Base-by-base conservation (phyloP, 2,329 filamentous ascomycete species). In the Pseudogymnoascus sp. region DNA sequence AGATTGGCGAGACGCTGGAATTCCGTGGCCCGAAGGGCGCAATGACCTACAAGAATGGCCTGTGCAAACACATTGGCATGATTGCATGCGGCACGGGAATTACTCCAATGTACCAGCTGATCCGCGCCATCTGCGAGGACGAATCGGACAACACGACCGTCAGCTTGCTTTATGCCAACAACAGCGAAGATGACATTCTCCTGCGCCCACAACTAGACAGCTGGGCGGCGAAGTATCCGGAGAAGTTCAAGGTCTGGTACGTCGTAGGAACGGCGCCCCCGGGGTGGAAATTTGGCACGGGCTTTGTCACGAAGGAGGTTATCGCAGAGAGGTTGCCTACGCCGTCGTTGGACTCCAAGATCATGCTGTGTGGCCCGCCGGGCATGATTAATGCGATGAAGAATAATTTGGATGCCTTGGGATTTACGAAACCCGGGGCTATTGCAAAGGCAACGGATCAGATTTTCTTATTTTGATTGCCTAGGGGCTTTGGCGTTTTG, bases 101-200 rank as follows among this genome's bases (percentile, higher is more conserved):
- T 63, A 81, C 82, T 0, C 82, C 82, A 2, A 82, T 84, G 79
- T 83, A 78, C 69, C 84, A 87, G 68, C 71, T 87, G 5, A 85
- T 87, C 67, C 80, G 83, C 3, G 82, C 83, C 45, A 84, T 87
- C 62, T 85, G 82, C 67, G 83, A 86, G 67, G 80, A 87, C 61
- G 74, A 79, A n/a, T 73, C 71, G 5, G 85, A 87, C 64, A 76
- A 74, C 0, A 87, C 85, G 0, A 72, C 82, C 65, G 71, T 87
- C 42, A 80, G 75, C 48, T 73, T 87, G 4, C 71, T 87, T 31
- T 86, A 85, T 64, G 85, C 82, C 31, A 87, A 85, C 71, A 75
- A 79, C 1, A 77, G 76, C 0, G 82, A 85, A 65, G 76, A 75
- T 1, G 85, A 87, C 65, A 87, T 88, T 61, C 70, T 88, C 6